Conservation (phyloP, 495 filamentous ascomycete species). For the Aspergillus incahuasiensis region DNA sequence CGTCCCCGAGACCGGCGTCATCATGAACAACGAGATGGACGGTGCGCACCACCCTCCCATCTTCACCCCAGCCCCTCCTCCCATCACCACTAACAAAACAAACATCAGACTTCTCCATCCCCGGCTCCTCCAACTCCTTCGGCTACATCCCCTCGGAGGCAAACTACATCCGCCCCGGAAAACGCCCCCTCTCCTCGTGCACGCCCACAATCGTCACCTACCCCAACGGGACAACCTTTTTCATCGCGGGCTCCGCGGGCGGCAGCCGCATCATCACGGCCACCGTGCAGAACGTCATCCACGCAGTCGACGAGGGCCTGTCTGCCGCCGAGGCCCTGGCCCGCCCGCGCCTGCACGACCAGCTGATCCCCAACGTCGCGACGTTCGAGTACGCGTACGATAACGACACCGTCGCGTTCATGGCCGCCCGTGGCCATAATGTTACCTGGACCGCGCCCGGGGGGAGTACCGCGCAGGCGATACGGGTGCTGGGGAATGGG, state of each 20-base stretch:
- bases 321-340: constrained; percentile 57
- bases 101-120: constrained; percentile 64
- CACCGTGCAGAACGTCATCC: constrained; percentile 70
- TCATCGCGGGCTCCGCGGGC: constrained; percentile 73
- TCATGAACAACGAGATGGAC: constrained; percentile 96
- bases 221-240: constrained; percentile 60
- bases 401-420: constrained; percentile 57
- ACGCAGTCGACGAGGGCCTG: constrained; percentile 63
- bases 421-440: constrained; percentile 65
- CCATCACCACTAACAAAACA: neutral
- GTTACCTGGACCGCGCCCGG: constrained; percentile 65
- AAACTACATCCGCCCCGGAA: constrained; percentile 78
- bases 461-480: constrained; percentile 64
- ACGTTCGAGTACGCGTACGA: constrained; percentile 69
- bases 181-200: constrained; percentile 77
- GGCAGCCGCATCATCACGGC: constrained; percentile 86
- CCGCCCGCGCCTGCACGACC: constrained; percentile 72
- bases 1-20: constrained; percentile 76
- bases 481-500: constrained; percentile 64
- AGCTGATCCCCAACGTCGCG: constrained; percentile 67
- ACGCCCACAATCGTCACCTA: constrained; percentile 71
- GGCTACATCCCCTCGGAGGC: constrained; percentile 73
- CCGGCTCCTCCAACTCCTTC: constrained; percentile 68
- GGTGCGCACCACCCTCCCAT: constrained; percentile 46
- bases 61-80: neutral